Conservation (phyloP, 2,329 filamentous ascomycete genomes). For the Fusarium nanum region DNA sequence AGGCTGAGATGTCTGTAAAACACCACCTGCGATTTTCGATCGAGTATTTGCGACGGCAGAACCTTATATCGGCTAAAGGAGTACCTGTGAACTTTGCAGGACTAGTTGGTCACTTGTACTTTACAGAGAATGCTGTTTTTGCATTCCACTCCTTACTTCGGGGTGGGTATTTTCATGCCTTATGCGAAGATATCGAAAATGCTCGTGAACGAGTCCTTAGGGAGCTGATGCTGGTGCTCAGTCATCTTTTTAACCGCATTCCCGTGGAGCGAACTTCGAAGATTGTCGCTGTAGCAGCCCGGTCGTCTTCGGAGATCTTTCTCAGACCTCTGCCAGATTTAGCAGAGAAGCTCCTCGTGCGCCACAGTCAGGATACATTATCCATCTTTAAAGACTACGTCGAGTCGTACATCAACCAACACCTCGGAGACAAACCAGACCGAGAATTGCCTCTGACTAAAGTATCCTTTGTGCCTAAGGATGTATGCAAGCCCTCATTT, state of each 20-base stretch:
- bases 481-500: background rate
- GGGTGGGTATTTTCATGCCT: constrained; percentile 72
- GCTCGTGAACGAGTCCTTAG: constrained; percentile 63
- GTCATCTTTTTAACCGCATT: constrained; percentile 75
- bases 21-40: constrained; percentile 85
- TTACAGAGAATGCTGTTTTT: constrained; percentile 79
- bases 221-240: constrained; percentile 75
- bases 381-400: constrained; percentile 76
- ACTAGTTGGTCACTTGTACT: constrained; percentile 78
- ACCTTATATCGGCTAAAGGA: constrained; percentile 70
- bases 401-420: constrained; percentile 73
- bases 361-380: constrained; percentile 74
- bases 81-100: constrained; percentile 78
- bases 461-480: constrained; percentile 55
- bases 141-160: constrained; percentile 81
- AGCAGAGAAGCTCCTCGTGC: constrained; percentile 66
- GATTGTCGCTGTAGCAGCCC: constrained; percentile 62
- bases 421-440: constrained; percentile 65
- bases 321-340: constrained; percentile 71
- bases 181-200: constrained; percentile 68
- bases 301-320: constrained; percentile 72
- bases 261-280: constrained; percentile 59
- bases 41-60: constrained; percentile 78
- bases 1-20: constrained; percentile 74
- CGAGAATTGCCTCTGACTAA: constrained; percentile 68